Evolutionary conservation across 768 basidiomycete species (phyloP).

Genomic region (Sarcodon aspratus): DNA sequence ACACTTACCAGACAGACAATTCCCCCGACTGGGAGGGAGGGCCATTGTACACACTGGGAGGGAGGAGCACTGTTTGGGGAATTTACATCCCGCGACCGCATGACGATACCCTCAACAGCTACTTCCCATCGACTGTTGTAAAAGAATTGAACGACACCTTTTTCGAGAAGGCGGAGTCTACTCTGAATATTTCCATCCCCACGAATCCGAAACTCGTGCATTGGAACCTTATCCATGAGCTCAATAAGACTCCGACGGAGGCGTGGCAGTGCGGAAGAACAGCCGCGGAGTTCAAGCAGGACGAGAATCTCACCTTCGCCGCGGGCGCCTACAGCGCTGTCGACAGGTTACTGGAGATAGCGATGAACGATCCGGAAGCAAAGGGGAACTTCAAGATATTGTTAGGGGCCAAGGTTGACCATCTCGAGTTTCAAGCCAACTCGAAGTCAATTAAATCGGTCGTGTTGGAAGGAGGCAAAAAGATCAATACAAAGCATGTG

Average conservation of each 20-base stretch:
- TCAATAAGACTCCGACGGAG: no score
- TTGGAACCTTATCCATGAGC: no score
- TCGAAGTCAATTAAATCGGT: no score
- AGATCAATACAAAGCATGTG: background rate
- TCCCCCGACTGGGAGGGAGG: constrained; percentile 14
- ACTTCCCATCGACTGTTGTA: no score
- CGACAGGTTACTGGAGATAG: constrained; percentile 16
- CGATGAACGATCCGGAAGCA: constrained; percentile 12
- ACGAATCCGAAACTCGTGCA: no score
- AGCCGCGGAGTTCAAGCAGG: constrained; percentile 14
- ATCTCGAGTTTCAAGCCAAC: background rate
- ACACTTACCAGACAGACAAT: constrained; percentile 2
- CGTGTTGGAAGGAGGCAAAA: background rate
- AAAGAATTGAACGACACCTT: background rate
- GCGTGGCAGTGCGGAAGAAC: constrained; percentile 19
- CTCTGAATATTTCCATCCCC: no score
- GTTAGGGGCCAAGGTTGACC: background rate
- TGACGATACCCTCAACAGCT: constrained; percentile 7
- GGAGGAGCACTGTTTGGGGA: constrained; percentile 13
- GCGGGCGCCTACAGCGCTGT: constrained; percentile 15
- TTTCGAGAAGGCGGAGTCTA: no score
- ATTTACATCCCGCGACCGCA: constrained; percentile 11
- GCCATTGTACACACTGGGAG: constrained; percentile 12
- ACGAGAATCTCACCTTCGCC: constrained; percentile 15
- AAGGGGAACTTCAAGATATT: constrained; percentile 12